Percentiles rank a stretch among this genome's conserved stretches.
phyloP scores from a whole-genome alignment of 2,329 filamentous ascomycete species.

The Neopestalotiopsis sp. region DNA sequence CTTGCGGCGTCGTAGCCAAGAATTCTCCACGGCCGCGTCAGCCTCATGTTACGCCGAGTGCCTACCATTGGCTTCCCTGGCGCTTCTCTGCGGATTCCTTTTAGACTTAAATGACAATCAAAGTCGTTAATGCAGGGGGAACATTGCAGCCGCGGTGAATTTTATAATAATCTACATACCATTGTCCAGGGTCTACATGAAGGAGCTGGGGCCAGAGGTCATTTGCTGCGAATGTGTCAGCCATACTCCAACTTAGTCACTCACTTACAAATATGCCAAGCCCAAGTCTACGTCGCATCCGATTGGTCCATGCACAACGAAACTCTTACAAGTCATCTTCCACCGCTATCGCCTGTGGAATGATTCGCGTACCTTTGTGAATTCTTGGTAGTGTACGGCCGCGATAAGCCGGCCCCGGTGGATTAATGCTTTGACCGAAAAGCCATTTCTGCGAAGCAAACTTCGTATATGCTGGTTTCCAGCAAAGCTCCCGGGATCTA shows the following conservation, averaged over 20 bases:
- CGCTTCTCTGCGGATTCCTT: not conserved
- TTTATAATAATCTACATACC: not conserved
- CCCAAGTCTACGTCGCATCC: not conserved
- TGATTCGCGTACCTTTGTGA: not conserved
- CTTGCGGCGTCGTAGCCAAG: no score
- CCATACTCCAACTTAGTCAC: not conserved
- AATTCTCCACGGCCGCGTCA: not conserved
- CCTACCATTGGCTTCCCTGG: not conserved
- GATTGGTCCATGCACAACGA: not conserved
- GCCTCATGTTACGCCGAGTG: not conserved
- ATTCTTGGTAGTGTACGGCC: not conserved
- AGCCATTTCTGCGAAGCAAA: not conserved
- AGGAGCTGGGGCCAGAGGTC: not conserved
- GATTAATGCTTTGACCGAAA: not conserved
- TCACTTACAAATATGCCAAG: not conserved
- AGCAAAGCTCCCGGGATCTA: not conserved
- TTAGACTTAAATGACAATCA: not conserved
- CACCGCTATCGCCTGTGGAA: not conserved
- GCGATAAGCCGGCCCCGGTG: not conserved
- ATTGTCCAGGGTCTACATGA: not conserved
- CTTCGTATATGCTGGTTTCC: not conserved
- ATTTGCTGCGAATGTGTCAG: not conserved
- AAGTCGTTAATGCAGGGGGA: not conserved
- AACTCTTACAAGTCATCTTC: not conserved
- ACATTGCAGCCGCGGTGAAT: not conserved